Evolutionary conservation across 2,329 filamentous ascomycete species (phyloP), one percentile per base, ranked within the genome.

Genomic region (Xylaria sp.): DNA sequence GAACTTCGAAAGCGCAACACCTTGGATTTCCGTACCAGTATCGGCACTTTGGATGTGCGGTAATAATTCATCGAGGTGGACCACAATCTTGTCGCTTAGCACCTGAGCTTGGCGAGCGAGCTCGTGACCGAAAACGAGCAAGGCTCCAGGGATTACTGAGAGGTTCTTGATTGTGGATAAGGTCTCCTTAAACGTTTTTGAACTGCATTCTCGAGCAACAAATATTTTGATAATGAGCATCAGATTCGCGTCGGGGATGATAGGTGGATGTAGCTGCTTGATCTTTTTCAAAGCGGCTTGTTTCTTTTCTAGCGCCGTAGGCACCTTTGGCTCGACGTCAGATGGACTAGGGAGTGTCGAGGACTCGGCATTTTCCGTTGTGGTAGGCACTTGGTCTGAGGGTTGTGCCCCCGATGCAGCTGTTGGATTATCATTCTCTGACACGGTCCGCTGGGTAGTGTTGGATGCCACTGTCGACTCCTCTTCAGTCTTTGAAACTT

Each of bases 81-180:
- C 83, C 9, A 98, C 86, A 67, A 98, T 97, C 62, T 92, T 91
- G 75, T 93, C 89, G 73, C 93, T 97, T 32, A 99, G 84, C 58
- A 89, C 84, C 75, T 95, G 92, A 57, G 96, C 94, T 80, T 98
- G 95, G 57, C 88, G 87, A 67, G 97, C 93, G 59, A 99, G 86
- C 81, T 99, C 95, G 73, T 92, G 90, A n/a, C 96, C 96, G 78
- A 99, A 98, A 11, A 93, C 86, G 61, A 92, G 88, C 81, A 97
- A 96, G 19, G 95, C 94, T 12, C 92, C 93, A 17, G 95, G 94
- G 69, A 99, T 96, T 47, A 93, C 91, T 4, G 94, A 98, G 51
- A 99, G 86, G 76, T 98, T 98, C 83, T 97, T 98, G 84, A 99
- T 97, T n/a, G 97, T 97, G 17, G 95, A 96, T 62, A 99, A 88